These are phyloP conservation scores for Solanum chmielewskii DNA, from an alignment of 257 asterid species.

Conservation along the genomic window DNA sequence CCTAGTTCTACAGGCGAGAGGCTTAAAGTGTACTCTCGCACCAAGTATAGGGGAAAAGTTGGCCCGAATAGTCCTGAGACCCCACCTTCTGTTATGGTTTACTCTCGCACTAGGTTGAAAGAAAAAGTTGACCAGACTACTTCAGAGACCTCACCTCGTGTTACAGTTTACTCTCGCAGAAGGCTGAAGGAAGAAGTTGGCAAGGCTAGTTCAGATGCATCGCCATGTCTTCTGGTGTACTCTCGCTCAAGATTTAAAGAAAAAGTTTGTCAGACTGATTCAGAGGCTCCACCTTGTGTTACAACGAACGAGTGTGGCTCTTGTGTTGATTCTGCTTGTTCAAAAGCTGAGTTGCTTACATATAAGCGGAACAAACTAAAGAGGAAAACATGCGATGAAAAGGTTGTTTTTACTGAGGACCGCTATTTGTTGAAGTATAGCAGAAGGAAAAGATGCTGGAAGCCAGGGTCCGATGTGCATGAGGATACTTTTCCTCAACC, in stretches of 20 bases:
- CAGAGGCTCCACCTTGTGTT: background rate
- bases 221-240: background rate
- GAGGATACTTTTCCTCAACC: background rate
- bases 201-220: background rate
- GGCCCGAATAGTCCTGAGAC: slow-evolving; percentile 1
- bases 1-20: slow-evolving; percentile 10
- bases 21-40: slow-evolving; percentile 9
- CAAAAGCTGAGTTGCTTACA: slow-evolving; percentile 1
- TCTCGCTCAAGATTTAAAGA: background rate
- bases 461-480: background rate
- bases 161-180: background rate
- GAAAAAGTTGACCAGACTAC: slow-evolving; percentile 11
- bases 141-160: background rate
- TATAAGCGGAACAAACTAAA: slow-evolving; percentile 29
- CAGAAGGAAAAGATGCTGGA: slow-evolving; percentile 24
- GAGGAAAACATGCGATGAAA: slow-evolving; percentile 25
- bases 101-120: slow-evolving; percentile 3
- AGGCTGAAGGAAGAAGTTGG: background rate
- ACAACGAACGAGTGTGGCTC: background rate
- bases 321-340: background rate
- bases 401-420: background rate
- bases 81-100: background rate
- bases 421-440: slow-evolving; percentile 37
- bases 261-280: background rate
- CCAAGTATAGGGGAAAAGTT: slow-evolving; percentile 7